Percentiles rank a stretch among this genome's conserved stretches.
phyloP scores from a whole-genome alignment of 2,329 filamentous ascomycete species.

The Penicillium sp. region DNA sequence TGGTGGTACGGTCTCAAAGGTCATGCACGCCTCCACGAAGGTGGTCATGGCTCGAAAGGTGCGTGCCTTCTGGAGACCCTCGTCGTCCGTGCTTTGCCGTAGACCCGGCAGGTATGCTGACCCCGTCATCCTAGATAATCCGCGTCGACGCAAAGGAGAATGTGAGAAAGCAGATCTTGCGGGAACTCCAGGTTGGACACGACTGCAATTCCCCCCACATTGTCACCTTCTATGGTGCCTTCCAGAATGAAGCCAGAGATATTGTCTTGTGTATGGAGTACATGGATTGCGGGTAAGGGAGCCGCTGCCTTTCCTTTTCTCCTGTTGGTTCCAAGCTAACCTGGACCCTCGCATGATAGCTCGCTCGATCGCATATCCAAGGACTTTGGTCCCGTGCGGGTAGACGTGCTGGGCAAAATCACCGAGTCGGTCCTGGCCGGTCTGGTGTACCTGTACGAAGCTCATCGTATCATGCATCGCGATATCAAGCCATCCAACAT shows the following conservation, averaged over 20 bases:
- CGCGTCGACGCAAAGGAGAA: conserved; percentile 97
- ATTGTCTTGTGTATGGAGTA: conserved; percentile 99
- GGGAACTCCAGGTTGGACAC: conserved; percentile 96
- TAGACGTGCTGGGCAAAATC: conserved; percentile 95
- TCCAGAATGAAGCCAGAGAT: conserved; percentile 91
- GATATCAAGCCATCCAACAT: conserved; percentile 99
- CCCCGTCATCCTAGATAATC: no score
- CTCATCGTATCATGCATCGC: conserved; percentile 96
- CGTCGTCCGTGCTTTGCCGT: no score
- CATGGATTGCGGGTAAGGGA: conserved; percentile 87
- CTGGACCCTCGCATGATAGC: no score
- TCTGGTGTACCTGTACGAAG: conserved; percentile 86
- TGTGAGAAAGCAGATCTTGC: conserved; percentile 89
- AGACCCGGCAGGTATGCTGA: no score
- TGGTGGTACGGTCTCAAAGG: conserved; percentile 96
- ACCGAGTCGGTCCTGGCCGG: conserved; percentile 90
- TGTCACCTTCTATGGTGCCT: conserved; percentile 94
- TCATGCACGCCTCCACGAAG: conserved; percentile 86
- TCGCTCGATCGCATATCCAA: conserved; percentile 88
- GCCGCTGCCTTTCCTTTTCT: no score
- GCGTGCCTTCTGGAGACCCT: no score
- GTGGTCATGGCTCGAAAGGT: conserved; percentile 98
- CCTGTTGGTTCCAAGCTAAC: no score
- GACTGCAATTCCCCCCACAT: conserved; percentile 95
- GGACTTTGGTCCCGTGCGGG: conserved; percentile 86